phyloP scores from a whole-genome alignment of 805 yeast genomes.

The Pichia paraexigua region DNA sequence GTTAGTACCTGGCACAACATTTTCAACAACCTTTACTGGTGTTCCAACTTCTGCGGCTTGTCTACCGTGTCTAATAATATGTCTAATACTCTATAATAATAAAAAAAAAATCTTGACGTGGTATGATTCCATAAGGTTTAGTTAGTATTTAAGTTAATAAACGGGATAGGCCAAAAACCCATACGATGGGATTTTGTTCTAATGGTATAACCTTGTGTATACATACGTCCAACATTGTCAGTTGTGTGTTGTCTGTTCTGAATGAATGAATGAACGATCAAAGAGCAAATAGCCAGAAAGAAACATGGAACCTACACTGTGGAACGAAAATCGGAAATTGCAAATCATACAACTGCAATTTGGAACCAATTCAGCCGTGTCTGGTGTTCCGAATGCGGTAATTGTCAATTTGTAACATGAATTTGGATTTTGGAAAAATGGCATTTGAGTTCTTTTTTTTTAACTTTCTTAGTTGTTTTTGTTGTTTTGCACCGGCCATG shows the following conservation, averaged over 20 bases:
- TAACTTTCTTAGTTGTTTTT: too few species aligned
- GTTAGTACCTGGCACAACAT: background rate
- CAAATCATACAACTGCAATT: background rate
- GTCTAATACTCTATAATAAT: slow-evolving; percentile 27
- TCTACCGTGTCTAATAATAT: slow-evolving; percentile 37
- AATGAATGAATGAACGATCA: too few species aligned
- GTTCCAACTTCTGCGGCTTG: slow-evolving; percentile 23
- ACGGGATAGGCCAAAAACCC: background rate
- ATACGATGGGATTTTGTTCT: background rate
- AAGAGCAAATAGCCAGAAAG: too few species aligned
- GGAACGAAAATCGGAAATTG: background rate
- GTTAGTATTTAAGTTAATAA: background rate
- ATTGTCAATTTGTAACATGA: background rate
- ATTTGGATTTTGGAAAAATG: background rate
- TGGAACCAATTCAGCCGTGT: background rate
- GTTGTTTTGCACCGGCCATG: background rate
- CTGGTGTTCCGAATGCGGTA: background rate
- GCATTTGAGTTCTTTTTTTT: background rate
- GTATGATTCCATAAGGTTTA: background rate
- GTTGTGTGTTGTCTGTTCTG: background rate
- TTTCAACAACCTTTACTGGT: background rate
- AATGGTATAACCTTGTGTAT: background rate
- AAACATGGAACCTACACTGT: too few species aligned
- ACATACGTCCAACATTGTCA: background rate
- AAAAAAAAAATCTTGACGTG: background rate